Evolutionary conservation across 1,139 yeast genomes (phyloP).

Genomic region (Zhuliangozyma blackwelliae): DNA sequence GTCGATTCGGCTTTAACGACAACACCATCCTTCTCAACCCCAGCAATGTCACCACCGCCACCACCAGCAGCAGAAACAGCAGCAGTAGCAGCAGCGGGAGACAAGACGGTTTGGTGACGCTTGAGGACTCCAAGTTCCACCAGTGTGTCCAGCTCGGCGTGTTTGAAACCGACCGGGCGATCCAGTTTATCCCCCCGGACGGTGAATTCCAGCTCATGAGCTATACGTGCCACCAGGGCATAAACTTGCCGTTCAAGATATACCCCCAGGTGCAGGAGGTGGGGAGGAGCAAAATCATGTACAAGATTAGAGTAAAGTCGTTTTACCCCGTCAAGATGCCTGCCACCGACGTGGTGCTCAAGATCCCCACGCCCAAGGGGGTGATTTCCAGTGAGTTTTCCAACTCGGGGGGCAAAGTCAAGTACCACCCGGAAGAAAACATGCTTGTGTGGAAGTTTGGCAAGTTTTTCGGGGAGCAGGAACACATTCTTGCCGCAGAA

Average conservation of each 20-base stretch:
- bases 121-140: constrained; percentile 85
- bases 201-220: constrained; percentile 88
- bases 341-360: constrained; percentile 62
- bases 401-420: constrained; percentile 62
- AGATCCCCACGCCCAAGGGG: constrained; percentile 69
- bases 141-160: constrained; percentile 82
- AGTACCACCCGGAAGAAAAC: constrained; percentile 63
- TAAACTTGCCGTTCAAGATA: constrained; percentile 69
- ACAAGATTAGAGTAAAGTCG: constrained; percentile 60
- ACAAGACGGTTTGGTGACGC: constrained; percentile 41
- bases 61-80: neutral
- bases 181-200: constrained; percentile 89
- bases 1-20: constrained; percentile 61
- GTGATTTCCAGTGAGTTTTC: constrained; percentile 48
- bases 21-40: constrained; percentile 22
- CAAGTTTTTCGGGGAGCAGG: constrained; percentile 66
- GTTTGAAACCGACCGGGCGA: constrained; percentile 74
- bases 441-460: constrained; percentile 66
- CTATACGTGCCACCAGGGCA: constrained; percentile 53
- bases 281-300: constrained; percentile 48
- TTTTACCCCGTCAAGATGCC: constrained; percentile 55
- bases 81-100: neutral
- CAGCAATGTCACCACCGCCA: constrained; percentile 3
- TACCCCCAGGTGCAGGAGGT: constrained; percentile 55
- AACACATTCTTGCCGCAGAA: constrained; percentile 51